A percentile compares a stretch with the other conserved stretches of the same genome.
Evolutionary conservation across 2,329 filamentous ascomycete species (phyloP).

Genomic region (Penicillium sp.): DNA sequence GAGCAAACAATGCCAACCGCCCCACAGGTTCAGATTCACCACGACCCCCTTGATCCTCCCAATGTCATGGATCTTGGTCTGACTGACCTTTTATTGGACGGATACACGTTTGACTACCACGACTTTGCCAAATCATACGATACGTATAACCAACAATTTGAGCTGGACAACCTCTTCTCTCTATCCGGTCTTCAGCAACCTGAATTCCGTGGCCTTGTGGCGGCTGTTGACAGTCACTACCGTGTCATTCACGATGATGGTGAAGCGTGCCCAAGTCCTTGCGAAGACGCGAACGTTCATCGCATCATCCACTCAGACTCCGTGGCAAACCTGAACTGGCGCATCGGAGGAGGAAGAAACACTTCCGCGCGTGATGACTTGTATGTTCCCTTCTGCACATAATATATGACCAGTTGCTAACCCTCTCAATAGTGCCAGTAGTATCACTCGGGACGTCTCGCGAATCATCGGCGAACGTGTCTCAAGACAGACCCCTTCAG

Average conservation of each 20-base stretch:
- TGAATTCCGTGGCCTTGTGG: slow-evolving; percentile 46
- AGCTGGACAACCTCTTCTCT: slow-evolving; percentile 44
- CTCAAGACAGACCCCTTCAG: slow-evolving; percentile 23
- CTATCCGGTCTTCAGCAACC: slow-evolving; percentile 43
- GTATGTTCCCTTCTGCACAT: slow-evolving; percentile 28
- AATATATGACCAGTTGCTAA: slow-evolving; percentile 17
- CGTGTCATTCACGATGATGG: slow-evolving; percentile 42
- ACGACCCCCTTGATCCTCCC: slow-evolving; percentile 16
- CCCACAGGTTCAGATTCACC: slow-evolving; percentile 23
- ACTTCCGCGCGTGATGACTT: slow-evolving; percentile 41
- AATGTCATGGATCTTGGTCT: slow-evolving; percentile 33
- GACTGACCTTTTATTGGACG: slow-evolving; percentile 37
- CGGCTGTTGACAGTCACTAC: slow-evolving; percentile 47
- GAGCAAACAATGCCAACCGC: slow-evolving; percentile 21
- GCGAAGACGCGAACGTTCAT: slow-evolving; percentile 37
- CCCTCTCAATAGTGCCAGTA: slow-evolving; percentile 37
- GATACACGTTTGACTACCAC: slow-evolving; percentile 43
- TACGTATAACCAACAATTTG: slow-evolving; percentile 40
- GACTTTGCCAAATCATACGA: slow-evolving; percentile 38
- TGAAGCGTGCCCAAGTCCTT: slow-evolving; percentile 30
- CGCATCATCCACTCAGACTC: slow-evolving; percentile 39
- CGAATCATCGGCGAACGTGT: slow-evolving; percentile 44
- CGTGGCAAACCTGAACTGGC: slow-evolving; percentile 35
- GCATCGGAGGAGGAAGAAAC: slow-evolving; percentile 35
- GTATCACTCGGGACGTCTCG: slow-evolving; percentile 43